phyloP scores from a whole-genome alignment of 805 yeast species.

The Candida rishiriensis region DNA sequence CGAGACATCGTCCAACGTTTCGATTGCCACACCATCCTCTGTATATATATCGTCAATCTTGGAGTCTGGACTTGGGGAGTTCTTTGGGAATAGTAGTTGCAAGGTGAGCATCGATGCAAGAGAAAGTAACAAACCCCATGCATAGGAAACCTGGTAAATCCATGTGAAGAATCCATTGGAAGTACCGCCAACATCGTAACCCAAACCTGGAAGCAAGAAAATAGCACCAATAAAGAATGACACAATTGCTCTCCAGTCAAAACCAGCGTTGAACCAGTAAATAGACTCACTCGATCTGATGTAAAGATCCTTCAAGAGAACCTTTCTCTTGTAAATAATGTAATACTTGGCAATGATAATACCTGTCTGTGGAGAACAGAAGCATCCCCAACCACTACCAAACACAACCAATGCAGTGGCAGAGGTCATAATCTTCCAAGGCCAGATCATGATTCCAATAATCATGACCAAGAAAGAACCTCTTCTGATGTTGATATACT shows the following conservation, averaged over 20 bases:
- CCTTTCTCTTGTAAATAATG: conserved; percentile 48
- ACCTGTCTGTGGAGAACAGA: conserved; percentile 76
- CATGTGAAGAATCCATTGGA: conserved; percentile 13
- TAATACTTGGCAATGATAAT: conserved; percentile 59
- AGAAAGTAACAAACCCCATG: conserved; percentile 15
- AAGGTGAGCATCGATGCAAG: conserved; percentile 1
- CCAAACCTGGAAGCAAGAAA: conserved; percentile 24
- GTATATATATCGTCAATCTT: conserved; percentile 17
- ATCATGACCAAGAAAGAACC: conserved; percentile 40
- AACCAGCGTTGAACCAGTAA: conserved; percentile 54
- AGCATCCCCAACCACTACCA: conserved; percentile 66
- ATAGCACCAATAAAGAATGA: conserved; percentile 18
- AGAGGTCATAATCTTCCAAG: conserved; percentile 37
- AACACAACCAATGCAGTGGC: conserved; percentile 39
- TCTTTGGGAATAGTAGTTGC: conserved; percentile 13
- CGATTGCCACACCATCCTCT: conserved; percentile 11
- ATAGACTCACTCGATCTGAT: conserved; percentile 33
- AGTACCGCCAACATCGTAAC: conserved; percentile 8
- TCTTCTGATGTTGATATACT: conserved; percentile 37
- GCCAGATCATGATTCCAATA: conserved; percentile 33
- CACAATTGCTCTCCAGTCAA: conserved; percentile 25
- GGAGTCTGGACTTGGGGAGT: conserved; percentile 7
- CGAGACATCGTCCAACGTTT: not conserved
- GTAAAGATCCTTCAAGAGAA: conserved; percentile 54
- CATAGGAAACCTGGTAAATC: conserved; percentile 16